These are phyloP conservation scores for Pichia manshurica DNA, from an alignment of 805 yeast species.

Conservation along the genomic window DNA sequence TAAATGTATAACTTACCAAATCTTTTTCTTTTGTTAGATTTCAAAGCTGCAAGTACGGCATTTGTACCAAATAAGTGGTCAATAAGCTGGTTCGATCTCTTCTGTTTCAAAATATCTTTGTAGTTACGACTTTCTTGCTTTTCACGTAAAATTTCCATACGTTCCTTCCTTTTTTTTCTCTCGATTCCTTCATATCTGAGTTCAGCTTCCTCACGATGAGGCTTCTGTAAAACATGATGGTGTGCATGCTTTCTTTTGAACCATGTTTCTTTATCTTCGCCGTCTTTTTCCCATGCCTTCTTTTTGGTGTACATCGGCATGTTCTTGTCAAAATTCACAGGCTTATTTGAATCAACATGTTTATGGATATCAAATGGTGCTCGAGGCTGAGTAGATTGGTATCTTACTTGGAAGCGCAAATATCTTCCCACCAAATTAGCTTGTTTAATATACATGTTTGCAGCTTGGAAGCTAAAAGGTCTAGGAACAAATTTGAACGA, in stretches of 20 bases:
- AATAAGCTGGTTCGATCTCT: slow-evolving; percentile 38
- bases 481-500: no score
- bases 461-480: no score
- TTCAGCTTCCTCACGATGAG: slow-evolving; percentile 17
- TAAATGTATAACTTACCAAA: slow-evolving; percentile 48
- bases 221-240: slow-evolving; percentile 49
- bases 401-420: no score
- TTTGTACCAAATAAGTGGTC: slow-evolving; percentile 77
- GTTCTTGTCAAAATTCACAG: slow-evolving; percentile 35
- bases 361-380: slow-evolving; percentile 25
- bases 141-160: slow-evolving; percentile 10
- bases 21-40: slow-evolving; percentile 46
- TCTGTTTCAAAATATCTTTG: slow-evolving; percentile 15
- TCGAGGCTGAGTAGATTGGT: background rate
- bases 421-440: no score
- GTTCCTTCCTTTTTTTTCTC: slow-evolving; percentile 14
- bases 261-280: slow-evolving; percentile 56
- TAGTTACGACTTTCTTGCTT: slow-evolving; percentile 10
- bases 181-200: slow-evolving; percentile 12
- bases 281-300: slow-evolving; percentile 66
- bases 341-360: slow-evolving; percentile 7
- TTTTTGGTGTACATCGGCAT: slow-evolving; percentile 34
- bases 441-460: no score
- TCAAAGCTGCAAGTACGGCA: slow-evolving; percentile 66
- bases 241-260: slow-evolving; percentile 61